phyloP scores from a whole-genome alignment of 768 basidiomycete genomes.

The Rhizopogon vesiculosus region DNA sequence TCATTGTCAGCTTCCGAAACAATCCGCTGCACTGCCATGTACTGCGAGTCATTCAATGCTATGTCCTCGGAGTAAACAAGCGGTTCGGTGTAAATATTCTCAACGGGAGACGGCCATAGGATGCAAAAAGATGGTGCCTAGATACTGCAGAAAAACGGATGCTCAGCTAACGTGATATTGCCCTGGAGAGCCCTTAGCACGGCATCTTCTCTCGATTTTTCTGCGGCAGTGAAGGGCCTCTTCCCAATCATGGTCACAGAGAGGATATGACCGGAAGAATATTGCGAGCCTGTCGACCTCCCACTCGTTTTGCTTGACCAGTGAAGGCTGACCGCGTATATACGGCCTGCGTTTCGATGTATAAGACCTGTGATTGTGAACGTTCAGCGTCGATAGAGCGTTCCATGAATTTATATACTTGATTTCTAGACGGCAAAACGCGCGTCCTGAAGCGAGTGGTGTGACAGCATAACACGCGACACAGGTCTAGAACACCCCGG shows the following conservation, averaged over 20 bases:
- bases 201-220: slow-evolving; percentile 23
- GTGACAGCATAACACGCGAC: no score
- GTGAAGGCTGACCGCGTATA: not conserved
- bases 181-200: slow-evolving; percentile 20
- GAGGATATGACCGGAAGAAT: slow-evolving; percentile 10
- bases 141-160: slow-evolving; percentile 23
- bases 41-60: slow-evolving; percentile 24
- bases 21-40: slow-evolving; percentile 22
- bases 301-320: slow-evolving; percentile 17
- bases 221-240: slow-evolving; percentile 52
- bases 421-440: slow-evolving; percentile 28
- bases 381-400: not conserved
- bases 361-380: slow-evolving; percentile 10
- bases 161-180: slow-evolving; percentile 8
- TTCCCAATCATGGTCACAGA: slow-evolving; percentile 47
- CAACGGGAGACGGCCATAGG: slow-evolving; percentile 10
- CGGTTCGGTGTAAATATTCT: not conserved
- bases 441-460: slow-evolving; percentile 41
- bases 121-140: slow-evolving; percentile 18
- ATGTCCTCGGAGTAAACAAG: not conserved
- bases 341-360: slow-evolving; percentile 9
- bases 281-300: slow-evolving; percentile 33
- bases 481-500: no score
- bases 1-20: slow-evolving; percentile 17
- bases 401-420: slow-evolving; percentile 29